phyloP scores from a whole-genome alignment of 768 basidiomycete species.

The Agrocybe chaxingu region DNA sequence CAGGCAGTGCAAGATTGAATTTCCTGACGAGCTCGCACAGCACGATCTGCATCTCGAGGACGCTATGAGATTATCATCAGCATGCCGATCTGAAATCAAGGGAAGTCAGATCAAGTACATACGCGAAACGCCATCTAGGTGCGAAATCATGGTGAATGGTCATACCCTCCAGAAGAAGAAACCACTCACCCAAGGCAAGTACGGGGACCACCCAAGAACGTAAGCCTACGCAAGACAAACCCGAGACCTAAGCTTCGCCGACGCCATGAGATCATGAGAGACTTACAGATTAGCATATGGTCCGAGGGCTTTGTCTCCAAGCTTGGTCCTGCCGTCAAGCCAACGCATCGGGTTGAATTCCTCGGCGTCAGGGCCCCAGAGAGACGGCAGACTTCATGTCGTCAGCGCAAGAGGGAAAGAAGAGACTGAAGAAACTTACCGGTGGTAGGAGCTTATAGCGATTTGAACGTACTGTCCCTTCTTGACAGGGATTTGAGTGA shows the following conservation, averaged over 20 bases:
- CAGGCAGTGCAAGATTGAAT: neutral
- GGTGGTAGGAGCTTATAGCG: conserved; percentile 3
- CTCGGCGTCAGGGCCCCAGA: conserved; percentile 8
- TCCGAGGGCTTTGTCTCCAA: neutral
- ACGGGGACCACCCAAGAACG: conserved; percentile 6
- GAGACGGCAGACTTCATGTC: neutral
- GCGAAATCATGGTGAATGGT: neutral
- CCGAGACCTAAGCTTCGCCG: neutral
- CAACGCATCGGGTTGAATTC: conserved; percentile 4
- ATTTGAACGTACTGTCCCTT: neutral
- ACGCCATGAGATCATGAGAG: neutral
- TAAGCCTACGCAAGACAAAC: neutral
- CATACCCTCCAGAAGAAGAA: neutral
- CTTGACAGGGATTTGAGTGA: neutral
- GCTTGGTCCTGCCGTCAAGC: conserved; percentile 1
- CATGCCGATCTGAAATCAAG: neutral
- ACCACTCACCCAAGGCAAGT: conserved; percentile 7
- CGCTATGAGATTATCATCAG: neutral
- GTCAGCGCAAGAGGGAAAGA: no score
- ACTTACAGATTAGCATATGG: conserved; percentile 8
- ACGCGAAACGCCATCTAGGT: conserved; percentile 8
- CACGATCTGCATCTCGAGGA: conserved; percentile 5
- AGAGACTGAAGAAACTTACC: neutral
- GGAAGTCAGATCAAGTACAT: neutral
- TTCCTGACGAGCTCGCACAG: neutral